Conservation (phyloP, 768 basidiomycete species). For the Leccinum sublutescens region DNA sequence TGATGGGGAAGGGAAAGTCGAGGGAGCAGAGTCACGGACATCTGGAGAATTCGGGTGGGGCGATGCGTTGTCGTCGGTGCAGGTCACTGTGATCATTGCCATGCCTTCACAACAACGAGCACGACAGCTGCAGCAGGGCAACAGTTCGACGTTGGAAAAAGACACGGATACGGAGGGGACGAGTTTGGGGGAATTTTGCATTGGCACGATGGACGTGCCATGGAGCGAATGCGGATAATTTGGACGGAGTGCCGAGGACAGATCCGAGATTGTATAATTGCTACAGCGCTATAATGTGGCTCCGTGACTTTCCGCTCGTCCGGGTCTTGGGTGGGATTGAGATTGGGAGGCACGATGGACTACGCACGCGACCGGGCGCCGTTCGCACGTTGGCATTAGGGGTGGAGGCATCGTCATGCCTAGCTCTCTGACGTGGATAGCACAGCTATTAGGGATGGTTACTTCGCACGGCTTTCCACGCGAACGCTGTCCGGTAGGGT, state of each 20-base stretch:
- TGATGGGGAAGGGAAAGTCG: not conserved
- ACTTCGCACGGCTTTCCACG: not conserved
- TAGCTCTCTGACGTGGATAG: not conserved
- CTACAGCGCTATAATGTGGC: not conserved
- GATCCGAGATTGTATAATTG: not conserved
- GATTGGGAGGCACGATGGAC: not conserved
- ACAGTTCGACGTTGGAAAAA: not conserved
- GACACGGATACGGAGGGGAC: conserved; percentile 17
- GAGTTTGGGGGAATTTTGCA: conserved; percentile 36
- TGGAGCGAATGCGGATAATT: conserved; percentile 11
- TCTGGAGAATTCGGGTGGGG: conserved; percentile 3
- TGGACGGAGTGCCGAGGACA: not conserved
- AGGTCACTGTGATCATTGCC: conserved; percentile 40
- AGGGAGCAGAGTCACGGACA: not conserved
- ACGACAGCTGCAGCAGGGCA: not conserved
- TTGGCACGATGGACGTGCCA: conserved; percentile 24
- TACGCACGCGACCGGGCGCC: not conserved
- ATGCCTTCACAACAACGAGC: conserved; percentile 35
- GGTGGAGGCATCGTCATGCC: not conserved
- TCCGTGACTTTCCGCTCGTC: not conserved
- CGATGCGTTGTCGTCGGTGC: conserved; percentile 25
- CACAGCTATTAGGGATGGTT: not conserved
- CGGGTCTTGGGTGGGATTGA: not conserved
- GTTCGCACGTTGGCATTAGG: not conserved
- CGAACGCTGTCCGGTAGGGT: not conserved